Percentiles rank a stretch among this genome's conserved stretches.
Conservation (phyloP, 805 yeast genomes). For the Saccharomycopsis schoenii region DNA sequence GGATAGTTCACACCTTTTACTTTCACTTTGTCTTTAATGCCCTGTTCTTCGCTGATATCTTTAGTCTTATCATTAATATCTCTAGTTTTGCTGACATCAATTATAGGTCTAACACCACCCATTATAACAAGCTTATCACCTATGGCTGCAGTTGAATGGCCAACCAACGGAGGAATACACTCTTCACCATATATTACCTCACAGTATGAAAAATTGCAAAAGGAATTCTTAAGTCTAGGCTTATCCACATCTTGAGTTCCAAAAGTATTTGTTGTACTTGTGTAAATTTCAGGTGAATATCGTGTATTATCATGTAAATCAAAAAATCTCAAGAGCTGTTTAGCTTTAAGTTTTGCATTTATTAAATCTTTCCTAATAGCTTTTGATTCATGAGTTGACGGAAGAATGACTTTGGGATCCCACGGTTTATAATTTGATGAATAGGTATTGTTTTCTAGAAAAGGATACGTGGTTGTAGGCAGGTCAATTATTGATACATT, state of each 20-base stretch:
- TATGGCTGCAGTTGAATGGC: constrained; percentile 34
- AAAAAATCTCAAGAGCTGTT: background rate
- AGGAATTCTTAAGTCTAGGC: background rate
- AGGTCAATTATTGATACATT: background rate
- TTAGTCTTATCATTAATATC: background rate
- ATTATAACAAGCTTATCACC: constrained; percentile 30
- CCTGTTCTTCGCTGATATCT: no score
- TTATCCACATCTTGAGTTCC: background rate
- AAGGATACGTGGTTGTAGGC: background rate
- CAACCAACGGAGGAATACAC: constrained; percentile 33
- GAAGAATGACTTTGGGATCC: background rate
- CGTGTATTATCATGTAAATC: background rate
- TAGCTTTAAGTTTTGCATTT: background rate
- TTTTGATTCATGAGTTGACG: background rate
- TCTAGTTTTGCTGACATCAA: background rate
- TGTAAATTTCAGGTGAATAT: background rate
- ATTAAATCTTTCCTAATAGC: background rate
- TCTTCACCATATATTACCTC: constrained; percentile 31
- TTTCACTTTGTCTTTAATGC: background rate
- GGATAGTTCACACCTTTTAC: constrained; percentile 29
- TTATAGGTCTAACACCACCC: constrained; percentile 32
- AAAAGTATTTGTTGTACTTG: background rate
- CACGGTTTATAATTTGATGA: background rate
- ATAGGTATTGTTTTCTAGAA: background rate
- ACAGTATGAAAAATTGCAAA: constrained; percentile 6